Evolutionary conservation across 108 stramenopile species (phyloP).

Genomic region (Schizochytrium sp.): DNA sequence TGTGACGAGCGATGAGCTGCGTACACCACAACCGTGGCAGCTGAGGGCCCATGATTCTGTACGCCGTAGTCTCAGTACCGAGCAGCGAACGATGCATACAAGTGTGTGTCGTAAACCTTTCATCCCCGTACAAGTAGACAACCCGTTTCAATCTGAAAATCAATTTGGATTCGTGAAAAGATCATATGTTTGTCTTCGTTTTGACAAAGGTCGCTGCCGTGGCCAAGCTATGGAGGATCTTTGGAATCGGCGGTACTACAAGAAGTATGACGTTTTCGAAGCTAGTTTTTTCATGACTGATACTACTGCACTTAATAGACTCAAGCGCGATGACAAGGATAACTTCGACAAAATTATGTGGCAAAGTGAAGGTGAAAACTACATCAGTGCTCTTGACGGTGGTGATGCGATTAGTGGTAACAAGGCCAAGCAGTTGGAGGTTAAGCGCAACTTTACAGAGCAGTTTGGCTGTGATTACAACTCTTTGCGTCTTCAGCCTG

Average conservation of each 20-base stretch:
- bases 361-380: conserved; percentile 49
- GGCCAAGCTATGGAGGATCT: conserved; percentile 52
- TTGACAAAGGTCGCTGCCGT: conserved; percentile 56
- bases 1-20: conserved; percentile 15
- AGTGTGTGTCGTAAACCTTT: conserved; percentile 31
- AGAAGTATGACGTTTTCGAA: conserved; percentile 44
- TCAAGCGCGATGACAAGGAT: conserved; percentile 59
- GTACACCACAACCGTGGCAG: conserved; percentile 32
- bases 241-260: conserved; percentile 57
- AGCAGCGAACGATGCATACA: conserved; percentile 20
- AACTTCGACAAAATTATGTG: conserved; percentile 49
- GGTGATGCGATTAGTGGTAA: conserved; percentile 50
- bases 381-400: conserved; percentile 53
- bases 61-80: not conserved
- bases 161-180: conserved; percentile 56
- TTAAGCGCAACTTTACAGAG: conserved; percentile 54
- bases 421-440: conserved; percentile 61
- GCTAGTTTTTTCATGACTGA: conserved; percentile 57
- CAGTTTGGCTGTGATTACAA: conserved; percentile 60
- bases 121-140: conserved; percentile 43
- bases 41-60: conserved; percentile 25
- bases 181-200: conserved; percentile 53
- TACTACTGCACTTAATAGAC: conserved; percentile 30
- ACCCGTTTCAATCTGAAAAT: conserved; percentile 39
- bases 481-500: conserved; percentile 45